Conservation (phyloP, 805 yeast genomes). For the Candida chilensis region DNA sequence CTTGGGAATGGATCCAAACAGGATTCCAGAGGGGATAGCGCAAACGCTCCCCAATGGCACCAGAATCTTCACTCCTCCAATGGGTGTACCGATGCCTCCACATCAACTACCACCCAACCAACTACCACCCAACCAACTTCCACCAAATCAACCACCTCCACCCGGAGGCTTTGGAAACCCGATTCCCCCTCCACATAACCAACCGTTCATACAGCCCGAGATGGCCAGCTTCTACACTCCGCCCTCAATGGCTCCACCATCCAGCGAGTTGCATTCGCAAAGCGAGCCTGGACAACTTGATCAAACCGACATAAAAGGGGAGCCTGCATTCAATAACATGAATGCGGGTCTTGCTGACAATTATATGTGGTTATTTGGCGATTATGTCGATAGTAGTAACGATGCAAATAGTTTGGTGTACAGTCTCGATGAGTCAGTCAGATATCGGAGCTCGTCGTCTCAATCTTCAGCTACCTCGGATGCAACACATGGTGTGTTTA, state of each 20-base stretch:
- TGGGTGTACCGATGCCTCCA: constrained; percentile 1
- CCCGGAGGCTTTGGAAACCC: not conserved
- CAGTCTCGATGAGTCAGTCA: constrained; percentile 1
- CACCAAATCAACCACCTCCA: not conserved
- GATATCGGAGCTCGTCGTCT: constrained; percentile 1
- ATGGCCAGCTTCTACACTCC: too few species aligned
- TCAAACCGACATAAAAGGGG: constrained; percentile 3
- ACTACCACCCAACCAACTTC: not conserved
- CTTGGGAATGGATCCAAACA: too few species aligned
- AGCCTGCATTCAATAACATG: constrained; percentile 3
- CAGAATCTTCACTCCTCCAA: not conserved
- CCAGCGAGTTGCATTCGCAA: too few species aligned
- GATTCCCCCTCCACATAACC: not conserved
- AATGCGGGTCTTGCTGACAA: constrained; percentile 10
- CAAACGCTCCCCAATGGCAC: not conserved
- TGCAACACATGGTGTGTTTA: too few species aligned
- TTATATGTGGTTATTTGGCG: constrained; percentile 13
- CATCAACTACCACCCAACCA: constrained; percentile 2
- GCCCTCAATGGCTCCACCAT: too few species aligned
- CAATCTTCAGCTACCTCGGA: constrained; percentile 1
- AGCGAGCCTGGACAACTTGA: not conserved
- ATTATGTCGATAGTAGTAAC: constrained; percentile 4
- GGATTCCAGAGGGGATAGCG: too few species aligned
- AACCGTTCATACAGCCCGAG: not conserved
- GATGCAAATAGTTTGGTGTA: not conserved